Conservation (phyloP, 768 basidiomycete genomes). For the Leccinum longicurvipes region DNA sequence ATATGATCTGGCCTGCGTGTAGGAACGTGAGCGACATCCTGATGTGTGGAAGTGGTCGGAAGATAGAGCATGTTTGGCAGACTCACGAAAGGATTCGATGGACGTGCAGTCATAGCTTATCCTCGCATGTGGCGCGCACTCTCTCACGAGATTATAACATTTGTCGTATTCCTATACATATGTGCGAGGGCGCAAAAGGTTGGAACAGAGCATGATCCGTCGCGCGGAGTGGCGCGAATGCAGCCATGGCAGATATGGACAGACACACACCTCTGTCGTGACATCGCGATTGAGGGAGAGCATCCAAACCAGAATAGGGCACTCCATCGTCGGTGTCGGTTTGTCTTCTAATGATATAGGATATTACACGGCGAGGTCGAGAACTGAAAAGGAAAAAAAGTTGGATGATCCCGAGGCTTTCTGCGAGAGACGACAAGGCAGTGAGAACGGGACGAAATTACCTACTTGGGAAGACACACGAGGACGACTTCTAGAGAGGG, state of each 20-base stretch:
- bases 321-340: slow-evolving; percentile 38
- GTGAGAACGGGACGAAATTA: background rate
- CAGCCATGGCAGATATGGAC: background rate
- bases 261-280: slow-evolving; percentile 51
- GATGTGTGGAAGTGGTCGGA: background rate
- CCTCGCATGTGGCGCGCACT: slow-evolving; percentile 57
- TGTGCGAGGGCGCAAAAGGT: background rate
- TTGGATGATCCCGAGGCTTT: background rate
- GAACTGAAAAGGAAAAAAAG: background rate
- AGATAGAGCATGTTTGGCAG: background rate
- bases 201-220: background rate
- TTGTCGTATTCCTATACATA: slow-evolving; percentile 65
- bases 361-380: background rate
- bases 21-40: background rate
- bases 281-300: slow-evolving; percentile 73
- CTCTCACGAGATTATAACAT: slow-evolving; percentile 56
- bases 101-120: slow-evolving; percentile 54
- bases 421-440: background rate
- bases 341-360: slow-evolving; percentile 1
- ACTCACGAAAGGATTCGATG: slow-evolving; percentile 67
- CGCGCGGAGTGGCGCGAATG: slow-evolving; percentile 2
- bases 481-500: background rate
- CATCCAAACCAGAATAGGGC: slow-evolving; percentile 79
- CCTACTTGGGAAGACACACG: slow-evolving; percentile 1
- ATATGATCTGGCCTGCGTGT: slow-evolving; percentile 60